Evolutionary conservation across 1,284 basidiomycete genomes (phyloP).

Genomic region (Malassezia yamatoensis): DNA sequence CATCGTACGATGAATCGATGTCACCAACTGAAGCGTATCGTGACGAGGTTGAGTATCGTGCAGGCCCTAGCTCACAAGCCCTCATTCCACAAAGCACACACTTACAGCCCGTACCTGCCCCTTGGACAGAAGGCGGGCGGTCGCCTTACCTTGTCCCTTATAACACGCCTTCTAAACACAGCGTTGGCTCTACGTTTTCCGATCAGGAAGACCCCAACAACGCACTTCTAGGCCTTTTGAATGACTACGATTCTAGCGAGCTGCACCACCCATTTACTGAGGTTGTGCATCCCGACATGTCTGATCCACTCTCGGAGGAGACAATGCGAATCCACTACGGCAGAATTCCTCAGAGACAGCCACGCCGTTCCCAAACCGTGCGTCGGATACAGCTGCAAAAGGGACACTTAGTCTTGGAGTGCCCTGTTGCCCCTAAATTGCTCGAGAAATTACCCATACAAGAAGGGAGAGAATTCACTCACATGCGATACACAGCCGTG

Average conservation of each 20-base stretch:
- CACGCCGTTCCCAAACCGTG: slow-evolving; percentile 49
- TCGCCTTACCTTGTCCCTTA: slow-evolving; percentile 10
- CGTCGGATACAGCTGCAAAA: slow-evolving; percentile 45
- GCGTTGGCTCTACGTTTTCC: neutral
- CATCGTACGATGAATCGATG: slow-evolving; percentile 1
- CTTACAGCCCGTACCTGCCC: neutral
- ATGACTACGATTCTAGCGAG: neutral
- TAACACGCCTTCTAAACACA: slow-evolving; percentile 6
- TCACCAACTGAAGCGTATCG: neutral
- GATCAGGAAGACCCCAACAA: slow-evolving; percentile 1
- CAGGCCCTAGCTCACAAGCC: neutral
- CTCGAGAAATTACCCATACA: slow-evolving; percentile 44
- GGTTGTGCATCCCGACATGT: neutral
- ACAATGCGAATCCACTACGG: slow-evolving; percentile 2
- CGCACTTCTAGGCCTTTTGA: neutral
- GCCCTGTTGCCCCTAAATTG: slow-evolving; percentile 46
- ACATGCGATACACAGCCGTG: slow-evolving; percentile 53
- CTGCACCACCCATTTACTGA: neutral
- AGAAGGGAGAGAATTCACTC: slow-evolving; percentile 59
- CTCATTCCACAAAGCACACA: neutral
- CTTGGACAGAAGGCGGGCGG: neutral
- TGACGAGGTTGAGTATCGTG: neutral
- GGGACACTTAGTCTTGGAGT: slow-evolving; percentile 48
- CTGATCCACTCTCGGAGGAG: neutral
- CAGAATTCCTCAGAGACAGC: slow-evolving; percentile 21